phyloP scores from a whole-genome alignment of 2,329 filamentous ascomycete genomes.

The Nemania sp. region DNA sequence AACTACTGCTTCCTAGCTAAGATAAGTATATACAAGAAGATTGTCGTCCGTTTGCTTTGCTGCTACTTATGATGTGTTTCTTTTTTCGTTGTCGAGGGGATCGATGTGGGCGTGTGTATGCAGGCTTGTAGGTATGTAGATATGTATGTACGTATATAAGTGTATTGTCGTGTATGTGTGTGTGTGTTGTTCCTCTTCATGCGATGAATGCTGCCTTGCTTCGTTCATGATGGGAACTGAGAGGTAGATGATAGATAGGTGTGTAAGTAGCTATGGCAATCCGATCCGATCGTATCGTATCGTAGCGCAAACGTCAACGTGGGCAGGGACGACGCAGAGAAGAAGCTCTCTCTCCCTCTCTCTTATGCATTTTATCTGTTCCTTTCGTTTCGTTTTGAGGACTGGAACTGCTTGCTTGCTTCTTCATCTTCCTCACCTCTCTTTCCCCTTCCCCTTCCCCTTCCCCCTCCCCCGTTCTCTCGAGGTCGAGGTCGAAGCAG shows the following conservation, averaged over 20 bases:
- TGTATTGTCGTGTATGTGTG: not conserved
- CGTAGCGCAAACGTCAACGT: not conserved
- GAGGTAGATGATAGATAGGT: no score
- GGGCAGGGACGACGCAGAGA: no score
- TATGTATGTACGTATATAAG: not conserved
- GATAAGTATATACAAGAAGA: not conserved
- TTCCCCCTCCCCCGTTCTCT: not conserved
- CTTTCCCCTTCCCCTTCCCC: not conserved
- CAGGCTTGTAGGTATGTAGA: not conserved
- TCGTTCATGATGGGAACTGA: no score
- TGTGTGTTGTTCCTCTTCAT: not conserved
- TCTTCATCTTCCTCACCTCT: not conserved
- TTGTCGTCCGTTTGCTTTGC: not conserved
- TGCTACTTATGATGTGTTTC: not conserved
- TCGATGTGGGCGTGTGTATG: no score
- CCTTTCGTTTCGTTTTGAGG: not conserved
- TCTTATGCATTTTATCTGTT: no score
- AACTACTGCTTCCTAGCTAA: not conserved
- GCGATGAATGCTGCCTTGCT: not conserved
- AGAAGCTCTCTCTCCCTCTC: no score
- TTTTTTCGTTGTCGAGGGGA: not conserved
- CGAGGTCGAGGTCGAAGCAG: not conserved
- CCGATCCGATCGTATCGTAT: no score
- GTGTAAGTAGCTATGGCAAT: no score
- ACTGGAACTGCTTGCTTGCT: not conserved